phyloP scores from a whole-genome alignment of 225 moss, liverwort and hornwort species.

The Pseudisothecium myosuroides region DNA sequence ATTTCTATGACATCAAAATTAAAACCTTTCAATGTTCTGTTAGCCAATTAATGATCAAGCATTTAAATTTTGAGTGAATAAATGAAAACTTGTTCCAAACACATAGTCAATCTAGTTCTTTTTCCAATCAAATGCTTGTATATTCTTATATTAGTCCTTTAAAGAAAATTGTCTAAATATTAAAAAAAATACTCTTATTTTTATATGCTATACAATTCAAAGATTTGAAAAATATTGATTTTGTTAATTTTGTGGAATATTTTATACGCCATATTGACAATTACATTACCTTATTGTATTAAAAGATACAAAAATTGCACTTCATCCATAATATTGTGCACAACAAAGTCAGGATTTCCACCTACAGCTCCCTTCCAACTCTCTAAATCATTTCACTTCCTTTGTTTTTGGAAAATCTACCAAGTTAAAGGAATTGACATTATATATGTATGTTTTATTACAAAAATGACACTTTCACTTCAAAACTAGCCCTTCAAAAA shows the following conservation, averaged over 20 bases:
- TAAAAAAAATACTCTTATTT: background rate
- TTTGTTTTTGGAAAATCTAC: background rate
- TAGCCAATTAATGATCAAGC: background rate
- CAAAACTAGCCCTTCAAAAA: background rate
- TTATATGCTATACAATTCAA: background rate
- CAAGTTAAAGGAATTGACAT: background rate
- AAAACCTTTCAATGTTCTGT: accelerated
- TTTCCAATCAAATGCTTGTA: background rate
- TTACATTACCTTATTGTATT: background rate
- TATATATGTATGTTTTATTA: background rate
- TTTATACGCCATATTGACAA: background rate
- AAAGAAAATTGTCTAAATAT: accelerated
- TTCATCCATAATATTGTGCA: background rate
- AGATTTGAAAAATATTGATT: background rate
- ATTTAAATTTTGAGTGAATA: background rate
- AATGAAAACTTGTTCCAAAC: background rate
- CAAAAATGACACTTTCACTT: background rate
- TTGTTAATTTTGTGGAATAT: accelerated
- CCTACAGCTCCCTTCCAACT: accelerated
- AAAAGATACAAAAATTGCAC: background rate
- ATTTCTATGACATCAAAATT: background rate
- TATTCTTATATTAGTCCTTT: background rate
- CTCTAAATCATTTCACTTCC: background rate
- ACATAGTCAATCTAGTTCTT: background rate
- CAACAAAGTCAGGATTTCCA: background rate